Evolutionary conservation across 2,329 filamentous ascomycete genomes (phyloP), one percentile per base, ranked within the genome.

Genomic region (Tolypocladium endophyticum): DNA sequence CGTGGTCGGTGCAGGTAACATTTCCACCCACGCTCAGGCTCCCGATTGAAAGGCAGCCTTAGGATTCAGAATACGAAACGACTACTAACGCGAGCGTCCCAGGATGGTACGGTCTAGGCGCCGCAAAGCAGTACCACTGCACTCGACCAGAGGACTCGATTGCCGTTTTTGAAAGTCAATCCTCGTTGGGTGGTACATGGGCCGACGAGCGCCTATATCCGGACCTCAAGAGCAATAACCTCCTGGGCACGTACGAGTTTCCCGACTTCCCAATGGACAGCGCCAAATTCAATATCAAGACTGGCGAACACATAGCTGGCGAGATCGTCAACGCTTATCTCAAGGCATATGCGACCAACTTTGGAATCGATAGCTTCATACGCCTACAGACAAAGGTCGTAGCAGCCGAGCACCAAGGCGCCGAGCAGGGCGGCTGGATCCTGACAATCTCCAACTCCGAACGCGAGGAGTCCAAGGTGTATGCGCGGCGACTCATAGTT

Each of bases 221-320:
- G 0, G 85, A 83, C 1, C 78, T 93, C 56, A 88, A 85, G 66
- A 86, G 83, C 58, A 92, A 93, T 72, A 92, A 92, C 67, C 80
- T 90, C 69, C 70, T 87, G 14, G 88, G 88, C 3, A 87, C 84
- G 0, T 90, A 87, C 64, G 87, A 92, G 70, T 91, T 83, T 66
- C 83, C 84, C 0, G 89, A 90, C 65, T 90, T 89, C 61, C 87
- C 87, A 23, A 87, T 92, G 84, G 77, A 80, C 60, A 71, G 74
- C 9, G 78, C 79, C 25, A 77, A 73, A 0, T 86, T 81, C 64
- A 76, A 75, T 1, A 71, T 83, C 33, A 68, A 76, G 53, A 68
- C 72, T 0, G 75, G 75, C 3, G 66, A 81, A 63, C 76, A 81
- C 62, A 79, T 83, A 11, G 74, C 80, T 1, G 81, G 79, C 1